Evolutionary conservation across 257 asterid genomes (phyloP).

Genomic region (Agastache rugosa): DNA sequence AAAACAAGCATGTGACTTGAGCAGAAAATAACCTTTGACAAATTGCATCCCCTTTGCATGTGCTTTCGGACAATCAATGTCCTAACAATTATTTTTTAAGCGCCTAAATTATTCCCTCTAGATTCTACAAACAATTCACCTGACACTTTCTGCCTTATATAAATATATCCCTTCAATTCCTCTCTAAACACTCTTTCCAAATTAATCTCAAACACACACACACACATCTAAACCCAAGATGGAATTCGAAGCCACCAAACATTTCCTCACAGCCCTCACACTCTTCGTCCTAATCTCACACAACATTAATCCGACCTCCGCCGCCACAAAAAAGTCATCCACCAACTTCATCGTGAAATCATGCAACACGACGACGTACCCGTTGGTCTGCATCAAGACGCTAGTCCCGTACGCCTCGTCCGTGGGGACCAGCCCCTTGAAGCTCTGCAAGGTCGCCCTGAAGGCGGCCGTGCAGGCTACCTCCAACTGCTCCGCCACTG

Average conservation of each 20-base stretch:
- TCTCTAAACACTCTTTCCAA: background rate
- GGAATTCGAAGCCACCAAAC: constrained; percentile 8
- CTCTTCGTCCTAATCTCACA: constrained; percentile 26
- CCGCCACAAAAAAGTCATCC: constrained; percentile 30
- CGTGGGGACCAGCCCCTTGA: constrained; percentile 47
- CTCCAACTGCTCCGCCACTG: constrained; percentile 41
- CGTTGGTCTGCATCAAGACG: constrained; percentile 54
- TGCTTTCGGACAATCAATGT: constrained; percentile 34
- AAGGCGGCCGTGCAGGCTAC: constrained; percentile 51
- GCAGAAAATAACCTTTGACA: constrained; percentile 2
- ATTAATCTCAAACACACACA: background rate
- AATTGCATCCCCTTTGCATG: constrained; percentile 37
- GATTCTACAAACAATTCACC: constrained; percentile 30
- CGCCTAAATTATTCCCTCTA: constrained; percentile 7
- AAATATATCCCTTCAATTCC: constrained; percentile 18
- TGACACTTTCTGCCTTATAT: constrained; percentile 16
- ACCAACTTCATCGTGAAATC: constrained; percentile 47
- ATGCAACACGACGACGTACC: constrained; percentile 62
- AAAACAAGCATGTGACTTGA: constrained; percentile 20
- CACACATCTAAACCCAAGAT: constrained; percentile 5
- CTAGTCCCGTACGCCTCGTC: constrained; percentile 62
- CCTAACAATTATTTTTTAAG: background rate
- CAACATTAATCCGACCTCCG: constrained; percentile 18
- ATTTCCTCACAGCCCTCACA: constrained; percentile 16
- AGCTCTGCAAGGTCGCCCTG: constrained; percentile 64